Base-by-base conservation (phyloP, 805 yeast species). In the Saccharomycopsis capsularis region DNA sequence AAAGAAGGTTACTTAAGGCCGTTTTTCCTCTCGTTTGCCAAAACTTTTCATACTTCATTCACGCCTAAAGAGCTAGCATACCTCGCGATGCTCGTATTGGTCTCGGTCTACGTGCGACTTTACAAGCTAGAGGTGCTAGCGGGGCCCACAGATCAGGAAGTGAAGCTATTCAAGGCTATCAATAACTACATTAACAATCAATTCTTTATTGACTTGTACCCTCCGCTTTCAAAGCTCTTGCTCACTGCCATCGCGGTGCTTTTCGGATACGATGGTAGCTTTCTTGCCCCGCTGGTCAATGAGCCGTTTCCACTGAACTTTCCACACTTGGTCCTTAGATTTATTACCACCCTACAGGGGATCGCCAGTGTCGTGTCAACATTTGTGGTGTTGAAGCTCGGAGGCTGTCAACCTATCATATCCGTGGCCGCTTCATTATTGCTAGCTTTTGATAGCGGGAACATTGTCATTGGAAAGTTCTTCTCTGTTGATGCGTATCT, bases 181-280 rank as follows among this genome's bases (percentile, higher is more conserved):
- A 57, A 62, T 39, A 66, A 70, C 34, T 79, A 79, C 62, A 70
- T 71, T 55, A 68, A 68, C 45, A 85, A 86, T 22, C 69, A 73
- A 37, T 82, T 78, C 61, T 82, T 81, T 63, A 68, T 82, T 57
- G 89, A 82, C 57, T 81, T 81, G 24, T 83, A 82, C 55, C 90
- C 91, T 9, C 90, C 91, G 3, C 65, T 84, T 45, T 81, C 75
- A 35, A 79, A 81, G 56, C 64, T 84, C 63, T 61, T 80, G 11
- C 80, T 73, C 57, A 78, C 77, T 27, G 69, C 74, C 47, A 66
- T 81, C 5, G 81, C 81, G 2, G 63, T 67, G 52, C 35, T 76
- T 16, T 70, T 69, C 32, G 81, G 82, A 3, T 40, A 42, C 21
- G 70, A 13, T 51, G 60, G 38, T 63, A 60, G 47, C 57, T 46